These are phyloP conservation scores for Neopestalotiopsis clavispora DNA, from an alignment of 2,329 filamentous ascomycete species.

Conservation along the genomic window DNA sequence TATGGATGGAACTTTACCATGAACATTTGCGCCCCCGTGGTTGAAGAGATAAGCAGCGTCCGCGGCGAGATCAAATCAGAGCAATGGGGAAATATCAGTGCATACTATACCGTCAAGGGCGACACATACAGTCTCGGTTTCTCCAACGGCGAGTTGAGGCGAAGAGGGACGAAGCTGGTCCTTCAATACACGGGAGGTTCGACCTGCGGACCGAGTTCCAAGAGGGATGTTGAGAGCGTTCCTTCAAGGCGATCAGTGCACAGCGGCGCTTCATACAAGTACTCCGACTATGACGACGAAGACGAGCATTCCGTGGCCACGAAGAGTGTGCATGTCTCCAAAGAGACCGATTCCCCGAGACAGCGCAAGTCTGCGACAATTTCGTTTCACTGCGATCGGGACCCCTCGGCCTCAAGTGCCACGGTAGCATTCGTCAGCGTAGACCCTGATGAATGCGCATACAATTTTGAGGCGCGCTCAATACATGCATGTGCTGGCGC, in stretches of 20 bases:
- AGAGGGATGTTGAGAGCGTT: constrained; percentile 34
- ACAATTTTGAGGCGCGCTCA: constrained; percentile 93
- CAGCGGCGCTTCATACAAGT: constrained; percentile 39
- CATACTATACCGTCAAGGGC: constrained; percentile 71
- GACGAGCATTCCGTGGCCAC: constrained; percentile 33
- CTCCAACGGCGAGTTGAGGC: constrained; percentile 57
- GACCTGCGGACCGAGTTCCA: constrained; percentile 63
- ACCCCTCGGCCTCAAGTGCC: constrained; percentile 71
- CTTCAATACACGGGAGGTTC: constrained; percentile 80
- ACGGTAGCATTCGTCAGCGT: constrained; percentile 81
- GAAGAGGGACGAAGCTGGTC: constrained; percentile 75
- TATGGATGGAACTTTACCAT: constrained; percentile 82
- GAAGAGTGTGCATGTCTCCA: constrained; percentile 20
- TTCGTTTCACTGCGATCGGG: constrained; percentile 90
- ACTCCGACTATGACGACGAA: constrained; percentile 32
- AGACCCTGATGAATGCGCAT: constrained; percentile 88
- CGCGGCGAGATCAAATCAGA: constrained; percentile 63
- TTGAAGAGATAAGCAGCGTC: constrained; percentile 66
- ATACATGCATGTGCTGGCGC: constrained; percentile 75
- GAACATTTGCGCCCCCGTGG: constrained; percentile 80
- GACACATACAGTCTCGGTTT: constrained; percentile 78
- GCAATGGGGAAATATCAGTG: constrained; percentile 76
- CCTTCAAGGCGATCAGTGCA: constrained; percentile 37
- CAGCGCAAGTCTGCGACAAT: constrained; percentile 82
- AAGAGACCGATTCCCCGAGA: constrained; percentile 34